Evolutionary conservation across 257 asterid genomes (phyloP).

Genomic region (Lantana camara): DNA sequence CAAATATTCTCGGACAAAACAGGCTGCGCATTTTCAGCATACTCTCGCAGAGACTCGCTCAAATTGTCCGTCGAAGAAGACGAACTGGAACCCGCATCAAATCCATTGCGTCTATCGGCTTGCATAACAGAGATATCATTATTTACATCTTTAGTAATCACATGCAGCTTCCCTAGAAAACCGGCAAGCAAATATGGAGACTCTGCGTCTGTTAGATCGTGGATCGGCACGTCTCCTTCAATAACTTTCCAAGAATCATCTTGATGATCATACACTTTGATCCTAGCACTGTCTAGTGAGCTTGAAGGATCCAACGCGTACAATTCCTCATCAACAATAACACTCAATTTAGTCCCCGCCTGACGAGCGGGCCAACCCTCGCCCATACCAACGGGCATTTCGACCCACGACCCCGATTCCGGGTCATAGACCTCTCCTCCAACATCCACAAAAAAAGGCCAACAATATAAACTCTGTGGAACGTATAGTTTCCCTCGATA

Average conservation of each 20-base stretch:
- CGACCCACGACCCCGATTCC: conserved; percentile 76
- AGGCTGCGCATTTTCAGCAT: conserved; percentile 39
- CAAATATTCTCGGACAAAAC: conserved; percentile 62
- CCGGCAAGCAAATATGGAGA: conserved; percentile 82
- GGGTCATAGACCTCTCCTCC: conserved; percentile 98
- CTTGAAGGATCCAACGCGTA: conserved; percentile 85
- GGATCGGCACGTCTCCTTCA: conserved; percentile 81
- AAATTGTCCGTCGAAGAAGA: conserved; percentile 41
- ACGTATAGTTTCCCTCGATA: conserved; percentile 83
- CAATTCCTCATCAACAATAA: conserved; percentile 75
- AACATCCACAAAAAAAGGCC: conserved; percentile 94
- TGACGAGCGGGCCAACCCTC: conserved; percentile 99
- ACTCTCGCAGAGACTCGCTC: conserved; percentile 41
- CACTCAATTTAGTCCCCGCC: conserved; percentile 87
- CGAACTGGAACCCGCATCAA: conserved; percentile 38
- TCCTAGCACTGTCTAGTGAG: conserved; percentile 72
- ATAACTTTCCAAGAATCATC: conserved; percentile 82
- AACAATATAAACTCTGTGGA: conserved; percentile 88
- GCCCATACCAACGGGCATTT: conserved; percentile 95
- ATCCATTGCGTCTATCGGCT: conserved; percentile 57
- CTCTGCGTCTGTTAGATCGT: conserved; percentile 61
- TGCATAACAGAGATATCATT: conserved; percentile 69
- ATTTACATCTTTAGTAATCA: conserved; percentile 71
- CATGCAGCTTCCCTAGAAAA: conserved; percentile 77
- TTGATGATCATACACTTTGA: conserved; percentile 79